Base-by-base conservation (phyloP, 108 stramenopile genomes). In the Cyclotella baltica region DNA sequence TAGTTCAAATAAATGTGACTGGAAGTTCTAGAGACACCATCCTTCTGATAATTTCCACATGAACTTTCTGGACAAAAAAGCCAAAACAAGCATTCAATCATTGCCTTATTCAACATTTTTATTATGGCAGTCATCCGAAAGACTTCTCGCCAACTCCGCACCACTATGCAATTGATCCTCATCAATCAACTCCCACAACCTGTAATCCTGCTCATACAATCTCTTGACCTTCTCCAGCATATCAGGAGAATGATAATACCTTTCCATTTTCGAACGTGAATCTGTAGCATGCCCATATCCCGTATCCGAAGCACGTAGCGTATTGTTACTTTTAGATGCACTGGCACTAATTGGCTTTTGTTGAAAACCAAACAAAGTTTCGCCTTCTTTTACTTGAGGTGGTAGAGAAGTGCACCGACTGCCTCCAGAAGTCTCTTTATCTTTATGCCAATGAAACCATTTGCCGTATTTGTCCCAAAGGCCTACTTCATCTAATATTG, bases 381-480 rank as follows among this genome's bases (percentile, higher is more conserved):
- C 31, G 2, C 73, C 73, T 0, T 25, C 73, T 3, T 4, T 37
- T 13, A 73, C 13, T 35, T 9, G n/a, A 16, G 73, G 73, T 19
- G 73, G 73, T 15, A 13, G 0, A 3, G 40, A 33, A 51, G 0
- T 37, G 37, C 73, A 73, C 20, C 28, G 25, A 20, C n/a, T 1
- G 18, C 62, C 51, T 43, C 20, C 43, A 15, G 50, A n/a, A 43
- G 29, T 1, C 18, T 52, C 61, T 36, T 53, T 73, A 23, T 63
- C 10, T 2, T 18, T 36, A 53, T 62, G 34, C 73, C 73, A 73
- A 53, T 73, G 73, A 56, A 64, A 73, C 25, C 40, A 73, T 37
- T 37, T 53, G 25, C 84, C 84, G 37, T 73, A 85, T 9, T 61
- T 20, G 0, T 86, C 82, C 86, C 86, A 86, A 18, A 83, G 48